Evolutionary conservation across 2,329 filamentous ascomycete genomes (phyloP).

Genomic region (Chrysoporthe puriensis): DNA sequence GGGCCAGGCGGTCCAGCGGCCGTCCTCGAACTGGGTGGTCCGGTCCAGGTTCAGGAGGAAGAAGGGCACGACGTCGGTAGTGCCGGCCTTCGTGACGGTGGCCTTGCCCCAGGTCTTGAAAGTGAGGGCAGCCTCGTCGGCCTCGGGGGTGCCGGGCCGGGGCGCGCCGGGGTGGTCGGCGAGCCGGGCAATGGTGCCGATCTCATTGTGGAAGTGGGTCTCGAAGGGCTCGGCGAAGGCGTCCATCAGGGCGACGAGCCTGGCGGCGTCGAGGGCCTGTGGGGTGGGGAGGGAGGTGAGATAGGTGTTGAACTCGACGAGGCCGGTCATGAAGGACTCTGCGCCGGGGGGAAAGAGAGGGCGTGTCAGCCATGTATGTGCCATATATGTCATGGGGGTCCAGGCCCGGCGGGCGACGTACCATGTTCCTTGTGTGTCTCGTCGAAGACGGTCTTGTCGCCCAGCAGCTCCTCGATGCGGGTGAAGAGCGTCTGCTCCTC

Average conservation of each 20-base stretch:
- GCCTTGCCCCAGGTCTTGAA: conserved; percentile 67
- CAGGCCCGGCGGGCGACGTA: conserved; percentile 35
- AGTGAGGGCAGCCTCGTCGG: conserved; percentile 48
- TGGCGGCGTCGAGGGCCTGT: conserved; percentile 46
- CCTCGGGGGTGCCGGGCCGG: conserved; percentile 47
- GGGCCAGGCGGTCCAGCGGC: conserved; percentile 65
- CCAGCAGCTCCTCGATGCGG: conserved; percentile 55
- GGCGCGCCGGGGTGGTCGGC: conserved; percentile 56
- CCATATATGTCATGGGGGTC: not conserved
- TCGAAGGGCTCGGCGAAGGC: conserved; percentile 55
- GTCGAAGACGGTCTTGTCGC: conserved; percentile 54
- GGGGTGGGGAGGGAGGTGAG: conserved; percentile 48
- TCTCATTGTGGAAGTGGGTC: conserved; percentile 60
- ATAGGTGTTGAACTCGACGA: conserved; percentile 57
- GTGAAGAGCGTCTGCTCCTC: conserved; percentile 62
- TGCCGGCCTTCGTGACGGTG: conserved; percentile 64
- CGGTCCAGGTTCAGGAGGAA: conserved; percentile 66
- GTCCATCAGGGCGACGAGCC: conserved; percentile 54
- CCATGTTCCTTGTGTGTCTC: conserved; percentile 60
- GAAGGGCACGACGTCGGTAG: conserved; percentile 64
- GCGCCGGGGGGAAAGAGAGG: not conserved
- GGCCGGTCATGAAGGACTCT: conserved; percentile 55
- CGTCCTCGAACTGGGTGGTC: conserved; percentile 55
- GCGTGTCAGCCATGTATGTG: not conserved
- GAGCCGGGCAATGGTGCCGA: conserved; percentile 54